Conservation (phyloP, 176 grass and related monocot genomes). For the Avena atlantica region DNA sequence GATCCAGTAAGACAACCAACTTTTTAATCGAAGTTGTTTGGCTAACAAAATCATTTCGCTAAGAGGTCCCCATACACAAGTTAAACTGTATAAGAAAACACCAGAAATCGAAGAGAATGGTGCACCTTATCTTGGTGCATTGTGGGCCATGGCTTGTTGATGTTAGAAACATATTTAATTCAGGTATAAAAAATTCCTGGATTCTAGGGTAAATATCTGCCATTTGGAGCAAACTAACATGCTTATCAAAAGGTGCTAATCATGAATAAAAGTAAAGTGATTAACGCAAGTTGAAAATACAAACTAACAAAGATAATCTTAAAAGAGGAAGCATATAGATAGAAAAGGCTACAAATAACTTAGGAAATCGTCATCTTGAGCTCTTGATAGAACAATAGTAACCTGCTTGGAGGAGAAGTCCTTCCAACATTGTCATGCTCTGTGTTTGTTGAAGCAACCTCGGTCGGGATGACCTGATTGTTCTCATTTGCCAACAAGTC, state of each 20-base stretch:
- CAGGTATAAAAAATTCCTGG: neutral
- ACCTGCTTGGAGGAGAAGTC: conserved; percentile 61
- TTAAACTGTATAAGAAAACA: neutral
- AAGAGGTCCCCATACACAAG: neutral
- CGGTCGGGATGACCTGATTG: conserved; percentile 43
- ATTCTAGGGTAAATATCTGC: conserved; percentile 1
- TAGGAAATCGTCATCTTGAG: neutral
- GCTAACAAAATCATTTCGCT: conserved; percentile 7
- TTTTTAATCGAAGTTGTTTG: conserved; percentile 5
- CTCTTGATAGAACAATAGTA: conserved; percentile 20
- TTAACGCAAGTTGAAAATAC: neutral
- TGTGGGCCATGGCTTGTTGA: neutral
- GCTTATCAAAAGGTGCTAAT: conserved; percentile 3
- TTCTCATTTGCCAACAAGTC: conserved; percentile 67
- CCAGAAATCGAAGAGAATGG: conserved; percentile 29
- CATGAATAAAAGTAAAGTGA: conserved; percentile 19
- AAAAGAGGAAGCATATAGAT: neutral
- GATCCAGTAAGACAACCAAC: conserved; percentile 11
- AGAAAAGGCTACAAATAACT: neutral
- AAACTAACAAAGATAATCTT: neutral
- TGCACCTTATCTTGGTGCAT: neutral
- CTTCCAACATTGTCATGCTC: conserved; percentile 59
- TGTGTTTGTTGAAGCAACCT: conserved; percentile 48
- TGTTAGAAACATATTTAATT: conserved; percentile 2
- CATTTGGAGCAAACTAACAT: conserved; percentile 2